Evolutionary conservation across 148 eudicot species (phyloP).

Genomic region (Camellia sinensis): DNA sequence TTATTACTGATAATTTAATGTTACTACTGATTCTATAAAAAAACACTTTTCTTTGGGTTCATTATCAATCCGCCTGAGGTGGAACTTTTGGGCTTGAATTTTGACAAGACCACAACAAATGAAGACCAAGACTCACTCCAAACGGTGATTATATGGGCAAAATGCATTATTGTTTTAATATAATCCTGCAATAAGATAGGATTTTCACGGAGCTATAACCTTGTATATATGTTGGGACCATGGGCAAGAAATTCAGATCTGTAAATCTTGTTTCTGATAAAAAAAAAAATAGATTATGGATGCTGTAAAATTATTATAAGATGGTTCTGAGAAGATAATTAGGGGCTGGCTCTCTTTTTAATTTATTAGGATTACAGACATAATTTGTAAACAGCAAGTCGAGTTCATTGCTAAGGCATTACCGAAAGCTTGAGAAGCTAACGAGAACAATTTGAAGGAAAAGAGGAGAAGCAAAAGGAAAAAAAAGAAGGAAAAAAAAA

Average conservation of each 20-base stretch:
- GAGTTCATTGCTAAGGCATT: background rate
- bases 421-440: too few species aligned
- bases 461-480: background rate
- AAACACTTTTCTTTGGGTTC: background rate
- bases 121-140: background rate
- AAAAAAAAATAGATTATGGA: too few species aligned
- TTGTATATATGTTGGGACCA: too few species aligned
- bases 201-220: too few species aligned
- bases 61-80: background rate
- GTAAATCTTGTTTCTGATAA: too few species aligned
- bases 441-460: background rate
- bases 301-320: too few species aligned
- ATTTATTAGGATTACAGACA: background rate
- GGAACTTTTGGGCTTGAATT: background rate
- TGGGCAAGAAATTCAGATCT: too few species aligned
- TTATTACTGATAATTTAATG: background rate
- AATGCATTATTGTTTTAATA: too few species aligned
- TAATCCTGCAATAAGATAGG: too few species aligned
- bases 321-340: background rate
- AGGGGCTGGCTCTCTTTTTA: background rate
- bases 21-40: background rate
- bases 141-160: background rate
- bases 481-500: background rate
- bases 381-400: background rate
- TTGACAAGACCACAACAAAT: background rate